Evolutionary conservation across 345 rosid species (phyloP).

Genomic region (Corymbia maculata): DNA sequence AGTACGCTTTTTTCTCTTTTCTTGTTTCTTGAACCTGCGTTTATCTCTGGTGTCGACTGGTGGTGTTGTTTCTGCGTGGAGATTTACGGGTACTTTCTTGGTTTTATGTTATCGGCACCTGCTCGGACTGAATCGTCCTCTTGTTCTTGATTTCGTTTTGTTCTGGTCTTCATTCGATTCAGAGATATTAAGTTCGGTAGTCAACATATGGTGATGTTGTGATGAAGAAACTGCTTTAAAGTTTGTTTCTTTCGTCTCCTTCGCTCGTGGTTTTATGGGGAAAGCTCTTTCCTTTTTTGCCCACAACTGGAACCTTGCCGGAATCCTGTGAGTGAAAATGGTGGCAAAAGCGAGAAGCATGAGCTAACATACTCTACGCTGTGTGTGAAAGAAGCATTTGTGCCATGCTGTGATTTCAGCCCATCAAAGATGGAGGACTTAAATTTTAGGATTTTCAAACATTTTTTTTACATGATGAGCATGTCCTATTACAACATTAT

Average conservation of each 20-base stretch:
- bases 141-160: neutral
- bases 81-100: neutral
- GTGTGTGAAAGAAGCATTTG: neutral
- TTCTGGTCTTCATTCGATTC: neutral
- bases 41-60: neutral
- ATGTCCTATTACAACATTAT: neutral
- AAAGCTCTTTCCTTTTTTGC: neutral
- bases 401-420: neutral
- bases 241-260: neutral
- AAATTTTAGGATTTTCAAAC: neutral
- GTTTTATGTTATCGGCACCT: neutral
- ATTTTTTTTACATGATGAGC: neutral
- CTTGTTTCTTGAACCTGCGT: neutral
- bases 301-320: neutral
- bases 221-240: neutral
- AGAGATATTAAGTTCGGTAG: neutral
- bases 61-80: neutral
- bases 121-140: neutral
- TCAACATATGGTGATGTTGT: neutral
- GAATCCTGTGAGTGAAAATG: neutral
- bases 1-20: conserved; percentile 2
- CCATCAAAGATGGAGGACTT: neutral
- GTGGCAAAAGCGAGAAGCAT: neutral
- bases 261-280: neutral
- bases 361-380: neutral